Evolutionary conservation across 768 basidiomycete genomes (phyloP), one percentile per base, ranked within the genome.

Genomic region (Cubamyces lactineus): DNA sequence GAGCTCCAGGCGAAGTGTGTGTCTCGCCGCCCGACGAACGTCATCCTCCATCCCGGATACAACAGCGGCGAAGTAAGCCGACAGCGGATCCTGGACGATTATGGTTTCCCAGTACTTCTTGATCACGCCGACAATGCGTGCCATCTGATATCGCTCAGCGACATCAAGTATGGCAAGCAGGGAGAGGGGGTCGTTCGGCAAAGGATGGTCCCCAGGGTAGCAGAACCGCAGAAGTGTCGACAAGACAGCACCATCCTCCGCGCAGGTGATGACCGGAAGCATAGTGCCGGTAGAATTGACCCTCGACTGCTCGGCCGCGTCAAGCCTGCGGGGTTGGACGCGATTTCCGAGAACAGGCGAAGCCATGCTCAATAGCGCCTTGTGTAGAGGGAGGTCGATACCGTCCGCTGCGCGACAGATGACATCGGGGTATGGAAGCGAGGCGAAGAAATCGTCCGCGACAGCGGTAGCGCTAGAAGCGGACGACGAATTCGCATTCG

Each of bases 341-440:
- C 40, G 23, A 15, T 24, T n/a, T 11, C 21, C 23, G 23, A 77
- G 78, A 59, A 73, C 65, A 0, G 76, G 71, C 9, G 78, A 78
- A 0, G 74, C 67, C 16, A 76, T 67, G 23, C 69, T 67, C 21
- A 78, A 72, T 43, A 78, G 69, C 6, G 66, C 60, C 19, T 65
- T 77, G 65, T 76, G 75, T 4, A 74, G 50, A 13, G 61, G 70
- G 51, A 77, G 85, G 51, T 75, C 71, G 61, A 76, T 72, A 28
- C 73, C 70, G 66, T 86, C 86, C 50, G 82, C 81, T 4, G 84
- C 82, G 59, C 82, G 79, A 43, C 86, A 75, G 57, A 85, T 78
- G 56, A 86, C 72, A 64, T 86, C 84, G 17, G 59, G 39, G 49
- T 40, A 38, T 16, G 26, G 38, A 5, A 28, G 19, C 13, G 53